Conservation (phyloP, 768 basidiomycete species). For the Candolleomyces eurysporus region DNA sequence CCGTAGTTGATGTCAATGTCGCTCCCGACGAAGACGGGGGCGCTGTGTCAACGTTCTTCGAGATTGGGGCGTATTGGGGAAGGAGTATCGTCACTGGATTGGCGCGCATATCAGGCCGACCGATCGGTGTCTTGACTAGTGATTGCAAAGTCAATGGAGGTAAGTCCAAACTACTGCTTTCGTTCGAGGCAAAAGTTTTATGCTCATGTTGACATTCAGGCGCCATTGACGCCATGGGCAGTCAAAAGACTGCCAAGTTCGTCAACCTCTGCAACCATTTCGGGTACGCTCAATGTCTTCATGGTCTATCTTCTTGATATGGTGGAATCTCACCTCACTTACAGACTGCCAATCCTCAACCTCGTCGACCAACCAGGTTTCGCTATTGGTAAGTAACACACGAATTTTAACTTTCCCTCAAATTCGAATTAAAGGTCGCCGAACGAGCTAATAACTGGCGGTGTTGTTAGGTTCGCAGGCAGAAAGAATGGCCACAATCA, state of each 20-base stretch:
- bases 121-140: conserved; percentile 35
- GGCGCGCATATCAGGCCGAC: conserved; percentile 32
- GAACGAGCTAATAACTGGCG: neutral
- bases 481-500: conserved; percentile 37
- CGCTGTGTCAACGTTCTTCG: conserved; percentile 25
- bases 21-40: conserved; percentile 4
- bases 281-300: conserved; percentile 20
- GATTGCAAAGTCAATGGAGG: conserved; percentile 39
- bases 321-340: neutral
- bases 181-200: no score
- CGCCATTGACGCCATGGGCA: conserved; percentile 37
- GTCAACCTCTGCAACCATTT: conserved; percentile 40
- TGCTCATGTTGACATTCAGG: conserved; percentile 17
- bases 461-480: conserved; percentile 28
- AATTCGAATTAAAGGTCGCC: no score
- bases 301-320: no score
- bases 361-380: conserved; percentile 42
- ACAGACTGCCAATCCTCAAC: conserved; percentile 36
- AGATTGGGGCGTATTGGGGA: conserved; percentile 38
- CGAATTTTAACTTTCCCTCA: neutral
- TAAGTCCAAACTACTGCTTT: conserved; percentile 9
- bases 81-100: conserved; percentile 37
- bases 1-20: conserved; percentile 26
- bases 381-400: conserved; percentile 27
- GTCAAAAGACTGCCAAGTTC: conserved; percentile 38